phyloP scores from a whole-genome alignment of 2,329 filamentous ascomycete genomes.

The Calonectria honghensis region DNA sequence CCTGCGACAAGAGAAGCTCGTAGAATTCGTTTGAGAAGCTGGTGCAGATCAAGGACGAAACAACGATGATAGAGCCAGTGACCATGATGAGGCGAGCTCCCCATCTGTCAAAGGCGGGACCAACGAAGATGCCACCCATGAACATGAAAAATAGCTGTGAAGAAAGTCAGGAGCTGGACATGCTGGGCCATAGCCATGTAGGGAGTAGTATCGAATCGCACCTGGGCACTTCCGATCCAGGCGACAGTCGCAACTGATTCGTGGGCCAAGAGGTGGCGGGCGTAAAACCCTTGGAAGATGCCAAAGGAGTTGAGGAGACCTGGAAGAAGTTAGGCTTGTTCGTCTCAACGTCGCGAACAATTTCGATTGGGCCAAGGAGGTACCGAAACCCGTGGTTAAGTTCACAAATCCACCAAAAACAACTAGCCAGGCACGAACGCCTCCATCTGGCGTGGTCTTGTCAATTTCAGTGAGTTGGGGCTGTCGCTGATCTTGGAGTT shows the following conservation, averaged over 20 bases:
- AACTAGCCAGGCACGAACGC: conserved; percentile 57
- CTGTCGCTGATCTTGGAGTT: neutral
- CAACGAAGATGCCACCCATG: conserved; percentile 61
- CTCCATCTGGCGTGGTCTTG: conserved; percentile 50
- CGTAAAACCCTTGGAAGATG: conserved; percentile 68
- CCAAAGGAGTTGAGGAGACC: conserved; percentile 38
- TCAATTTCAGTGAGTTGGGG: neutral
- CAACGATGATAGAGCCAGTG: conserved; percentile 59
- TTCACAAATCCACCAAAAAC: conserved; percentile 58
- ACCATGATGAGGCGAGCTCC: conserved; percentile 60
- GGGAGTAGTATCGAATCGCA: conserved; percentile 20
- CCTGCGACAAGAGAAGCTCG: conserved; percentile 63
- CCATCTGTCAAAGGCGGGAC: conserved; percentile 63
- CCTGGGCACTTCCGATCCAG: conserved; percentile 64
- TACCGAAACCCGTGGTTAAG: conserved; percentile 56
- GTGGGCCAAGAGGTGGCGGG: conserved; percentile 55
- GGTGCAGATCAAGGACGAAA: conserved; percentile 62
- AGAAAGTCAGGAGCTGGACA: neutral
- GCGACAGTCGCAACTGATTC: conserved; percentile 58
- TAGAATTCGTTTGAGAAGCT: conserved; percentile 59
- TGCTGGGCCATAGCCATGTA: rapidly evolving
- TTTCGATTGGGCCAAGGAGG: neutral
- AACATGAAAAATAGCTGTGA: conserved; percentile 63
- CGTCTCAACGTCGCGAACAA: neutral
- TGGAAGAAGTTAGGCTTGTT: neutral